Conservation (phyloP, 345 rosid species). For the Salix koriyanagi region DNA sequence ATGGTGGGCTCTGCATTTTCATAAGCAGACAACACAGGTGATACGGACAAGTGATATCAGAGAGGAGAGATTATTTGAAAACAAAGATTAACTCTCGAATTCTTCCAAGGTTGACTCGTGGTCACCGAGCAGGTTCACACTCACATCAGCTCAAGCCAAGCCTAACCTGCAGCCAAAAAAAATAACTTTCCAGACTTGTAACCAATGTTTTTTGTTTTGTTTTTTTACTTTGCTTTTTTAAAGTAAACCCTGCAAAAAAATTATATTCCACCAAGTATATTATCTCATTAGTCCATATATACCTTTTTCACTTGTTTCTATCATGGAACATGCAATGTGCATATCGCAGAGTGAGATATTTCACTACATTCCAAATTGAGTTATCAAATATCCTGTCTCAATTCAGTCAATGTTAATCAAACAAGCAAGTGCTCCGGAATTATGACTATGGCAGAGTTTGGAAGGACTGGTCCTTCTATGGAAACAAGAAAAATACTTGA, state of each 20-base stretch:
- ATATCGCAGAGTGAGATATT: conserved; percentile 6
- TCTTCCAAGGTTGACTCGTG: conserved; percentile 39
- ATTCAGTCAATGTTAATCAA: neutral
- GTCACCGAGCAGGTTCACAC: conserved; percentile 20
- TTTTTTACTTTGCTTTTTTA: neutral
- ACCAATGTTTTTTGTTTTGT: neutral
- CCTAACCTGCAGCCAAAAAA: conserved; percentile 23
- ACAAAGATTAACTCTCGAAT: conserved; percentile 30
- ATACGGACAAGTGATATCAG: conserved; percentile 23
- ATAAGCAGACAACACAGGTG: conserved; percentile 25
- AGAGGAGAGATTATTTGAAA: conserved; percentile 19
- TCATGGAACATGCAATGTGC: conserved; percentile 5
- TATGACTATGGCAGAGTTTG: neutral
- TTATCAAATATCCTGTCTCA: neutral
- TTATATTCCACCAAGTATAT: conserved; percentile 9
- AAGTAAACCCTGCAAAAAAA: neutral
- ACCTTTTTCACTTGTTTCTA: conserved; percentile 3
- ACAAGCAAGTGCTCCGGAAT: neutral
- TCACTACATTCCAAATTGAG: neutral
- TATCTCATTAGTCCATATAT: conserved; percentile 9
- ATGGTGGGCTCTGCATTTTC: conserved; percentile 30
- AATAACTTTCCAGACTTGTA: neutral
- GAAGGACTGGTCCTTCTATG: neutral
- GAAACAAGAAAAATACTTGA: neutral
- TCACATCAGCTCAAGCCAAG: conserved; percentile 21